Base-by-base conservation (phyloP, 345 rosid genomes). In the Chamaenerion angustifolium region DNA sequence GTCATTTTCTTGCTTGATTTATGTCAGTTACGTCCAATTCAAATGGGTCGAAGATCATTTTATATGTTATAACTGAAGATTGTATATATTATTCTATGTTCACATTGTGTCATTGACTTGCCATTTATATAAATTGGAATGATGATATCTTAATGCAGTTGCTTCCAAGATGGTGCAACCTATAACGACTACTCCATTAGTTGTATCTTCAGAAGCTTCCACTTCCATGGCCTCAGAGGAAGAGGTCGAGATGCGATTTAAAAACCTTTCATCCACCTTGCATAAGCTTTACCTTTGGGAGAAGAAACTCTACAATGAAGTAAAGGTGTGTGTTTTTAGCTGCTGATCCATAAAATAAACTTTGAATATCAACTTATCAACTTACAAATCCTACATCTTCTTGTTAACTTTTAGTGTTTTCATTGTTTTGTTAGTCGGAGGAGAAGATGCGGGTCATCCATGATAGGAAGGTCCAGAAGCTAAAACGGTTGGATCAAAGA, bases 291-390 rank as follows among this genome's bases (percentile, higher is more conserved):
- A 63, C 42, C 65, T 78, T 67, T 83, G 88, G 88, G 88, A 83
- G 79, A 74, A 73, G 65, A 83, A 83, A 69, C 76, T 83, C 49
- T 80, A 76, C 59, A 63, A 62, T 55, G 85, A 83, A 66, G 94
- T 83, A 13, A 83, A 80, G 85, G 94, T 80, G 52, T n/a, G 57
- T 18, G 2, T 23, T 23, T 42, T n/a, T n/a, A n/a, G n/a, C n/a
- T n/a, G n/a, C n/a, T n/a, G n/a, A n/a, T n/a, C n/a, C n/a, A n/a
- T n/a, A n/a, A n/a, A n/a, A n/a, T n/a, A n/a, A 45, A 9, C 21
- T 16, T 2, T 5, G 2, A 23, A 23, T 23, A 2, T 23, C 27
- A 23, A 2, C 2, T 23, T 23, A 23, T 23, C 27, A 5, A 23
- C 27, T n/a, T n/a, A n/a, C n/a, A n/a, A n/a, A n/a, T n/a, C n/a